These are phyloP conservation scores for Furcasterigmium sp. DNA, from an alignment of 2,329 filamentous ascomycete species.

Conservation along the genomic window DNA sequence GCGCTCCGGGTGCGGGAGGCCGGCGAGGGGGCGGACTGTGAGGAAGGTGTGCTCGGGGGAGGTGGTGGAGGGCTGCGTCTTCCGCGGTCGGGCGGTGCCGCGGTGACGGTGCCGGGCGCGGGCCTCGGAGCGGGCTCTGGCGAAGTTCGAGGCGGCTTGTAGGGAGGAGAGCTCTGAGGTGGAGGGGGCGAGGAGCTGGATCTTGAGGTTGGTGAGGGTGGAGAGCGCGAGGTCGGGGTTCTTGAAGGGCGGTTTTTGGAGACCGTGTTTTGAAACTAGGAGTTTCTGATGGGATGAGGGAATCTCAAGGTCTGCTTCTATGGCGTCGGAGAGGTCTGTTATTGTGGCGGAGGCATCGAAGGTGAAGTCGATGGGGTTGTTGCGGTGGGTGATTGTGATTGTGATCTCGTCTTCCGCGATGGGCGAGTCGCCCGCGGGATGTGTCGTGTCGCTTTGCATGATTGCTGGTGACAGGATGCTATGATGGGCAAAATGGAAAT, in stretches of 20 bases:
- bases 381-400: constrained; percentile 42
- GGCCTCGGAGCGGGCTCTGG: constrained; percentile 41
- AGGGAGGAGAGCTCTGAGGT: constrained; percentile 54
- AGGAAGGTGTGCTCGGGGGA: constrained; percentile 69
- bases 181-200: constrained; percentile 61
- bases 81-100: constrained; percentile 29
- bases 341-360: constrained; percentile 42
- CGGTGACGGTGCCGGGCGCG: constrained; percentile 24
- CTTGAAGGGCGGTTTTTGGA: constrained; percentile 61
- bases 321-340: constrained; percentile 53
- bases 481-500: background rate
- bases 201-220: constrained; percentile 49
- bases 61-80: constrained; percentile 46
- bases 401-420: constrained; percentile 26
- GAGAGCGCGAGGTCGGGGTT: constrained; percentile 45
- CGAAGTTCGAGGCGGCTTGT: constrained; percentile 39
- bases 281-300: constrained; percentile 63
- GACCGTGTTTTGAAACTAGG: constrained; percentile 58
- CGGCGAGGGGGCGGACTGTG: constrained; percentile 65
- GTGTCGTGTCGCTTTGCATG: constrained; percentile 10
- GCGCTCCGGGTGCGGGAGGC: constrained; percentile 71
- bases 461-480: background rate
- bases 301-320: constrained; percentile 52
- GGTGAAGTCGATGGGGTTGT: constrained; percentile 35
- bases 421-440: constrained; percentile 7